Percentiles rank a stretch among this genome's conserved stretches.
These are phyloP conservation scores for Solanum infundibuliforme DNA, from an alignment of 257 asterid genomes.

Conservation along the genomic window DNA sequence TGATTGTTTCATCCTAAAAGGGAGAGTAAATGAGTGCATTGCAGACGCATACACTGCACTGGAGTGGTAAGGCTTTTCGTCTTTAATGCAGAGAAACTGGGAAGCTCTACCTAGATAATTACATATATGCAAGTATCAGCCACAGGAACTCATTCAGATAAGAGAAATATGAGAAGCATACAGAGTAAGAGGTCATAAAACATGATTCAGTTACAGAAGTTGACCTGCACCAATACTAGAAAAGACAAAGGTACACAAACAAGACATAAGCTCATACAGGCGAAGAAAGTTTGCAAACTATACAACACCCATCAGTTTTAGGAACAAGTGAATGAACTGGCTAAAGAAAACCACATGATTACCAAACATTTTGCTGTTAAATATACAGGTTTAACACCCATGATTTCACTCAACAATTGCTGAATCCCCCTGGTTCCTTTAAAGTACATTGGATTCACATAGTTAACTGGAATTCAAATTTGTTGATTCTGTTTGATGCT, in stretches of 20 bases:
- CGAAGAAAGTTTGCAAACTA: neutral
- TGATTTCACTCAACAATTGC: neutral
- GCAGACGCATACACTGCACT: conserved; percentile 95
- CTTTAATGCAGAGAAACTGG: conserved; percentile 49
- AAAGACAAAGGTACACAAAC: neutral
- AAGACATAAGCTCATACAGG: neutral
- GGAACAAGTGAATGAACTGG: neutral
- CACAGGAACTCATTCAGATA: neutral
- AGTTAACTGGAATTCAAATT: neutral
- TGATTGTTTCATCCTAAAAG: conserved; percentile 67
- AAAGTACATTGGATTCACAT: neutral
- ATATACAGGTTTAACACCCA: neutral
- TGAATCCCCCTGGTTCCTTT: neutral
- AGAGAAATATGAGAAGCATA: neutral
- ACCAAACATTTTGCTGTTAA: neutral
- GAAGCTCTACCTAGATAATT: conserved; percentile 48
- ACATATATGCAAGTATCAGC: neutral
- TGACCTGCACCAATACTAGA: neutral
- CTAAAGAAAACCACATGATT: neutral
- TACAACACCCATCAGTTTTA: neutral
- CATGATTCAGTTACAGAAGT: neutral
- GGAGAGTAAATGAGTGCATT: conserved; percentile 76
- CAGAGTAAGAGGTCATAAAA: neutral
- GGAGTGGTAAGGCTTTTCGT: conserved; percentile 61
- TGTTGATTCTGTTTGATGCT: neutral